Evolutionary conservation across 768 basidiomycete species (phyloP), one percentile per base, ranked within the genome.

Genomic region (Collybia nuda): DNA sequence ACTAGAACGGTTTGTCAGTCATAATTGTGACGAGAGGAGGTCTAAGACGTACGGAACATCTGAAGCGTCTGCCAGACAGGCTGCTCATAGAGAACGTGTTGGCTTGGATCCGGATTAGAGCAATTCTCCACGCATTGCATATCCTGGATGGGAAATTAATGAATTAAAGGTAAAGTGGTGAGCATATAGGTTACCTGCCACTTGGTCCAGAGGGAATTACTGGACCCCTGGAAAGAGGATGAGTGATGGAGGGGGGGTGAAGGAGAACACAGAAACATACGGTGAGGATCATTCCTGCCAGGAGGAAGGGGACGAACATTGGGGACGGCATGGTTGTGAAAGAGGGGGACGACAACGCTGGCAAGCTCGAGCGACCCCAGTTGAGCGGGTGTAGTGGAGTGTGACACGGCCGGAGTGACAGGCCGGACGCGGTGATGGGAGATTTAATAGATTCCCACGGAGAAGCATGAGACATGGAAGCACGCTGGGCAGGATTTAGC

Each of bases 81-180:
- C 66, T 98, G 96, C 62, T 98, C 94, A 66, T 90, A 98, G 24
- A 91, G 78, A 43, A 93, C 77, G 48, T 80, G 83, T 29, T 74
- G 72, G 2, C 61, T 54, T 2, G 85, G 79, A 67, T 90, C 73
- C 32, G 80, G 79, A 56, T 85, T 78, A 41, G 67, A 65, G 66
- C 96, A 98, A 67, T 95, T 90, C 77, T 93, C 93, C 39, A 98
- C 95, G 63, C 96, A 98, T 84, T 97, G 93, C 91, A 97, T 96
- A 67, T 98, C 96, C 86, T 89, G 53, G 3, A 11, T 22, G 12
- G 6, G 32, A 32, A 32, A 32, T 32, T 24, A n/a, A 1, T 38
- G 37, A 5, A 36, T 35, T 11, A 46, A 19, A 1, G n/a, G n/a
- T n/a, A 3, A 2, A 21, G 17, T 28, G 37, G n/a, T 5, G 22